phyloP scores from a whole-genome alignment of 2,329 filamentous ascomycete species.

The Dothistroma pini region DNA sequence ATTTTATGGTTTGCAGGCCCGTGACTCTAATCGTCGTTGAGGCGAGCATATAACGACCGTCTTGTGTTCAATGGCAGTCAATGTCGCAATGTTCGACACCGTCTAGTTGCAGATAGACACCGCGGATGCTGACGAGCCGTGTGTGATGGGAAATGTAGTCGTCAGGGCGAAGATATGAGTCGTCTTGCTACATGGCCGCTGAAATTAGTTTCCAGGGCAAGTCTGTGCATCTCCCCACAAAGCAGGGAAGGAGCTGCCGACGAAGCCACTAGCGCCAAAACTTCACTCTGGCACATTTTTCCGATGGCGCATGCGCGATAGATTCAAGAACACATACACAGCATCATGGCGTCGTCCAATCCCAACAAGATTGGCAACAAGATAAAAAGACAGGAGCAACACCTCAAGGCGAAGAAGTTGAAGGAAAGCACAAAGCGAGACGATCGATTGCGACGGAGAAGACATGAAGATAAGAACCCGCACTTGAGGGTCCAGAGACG shows the following conservation, averaged over 20 bases:
- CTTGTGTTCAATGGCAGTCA: neutral
- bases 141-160: neutral
- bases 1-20: slow-evolving; percentile 5
- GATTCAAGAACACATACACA: neutral
- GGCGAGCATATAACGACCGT: slow-evolving; percentile 11
- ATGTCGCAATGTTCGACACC: neutral
- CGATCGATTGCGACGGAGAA: slow-evolving; percentile 71
- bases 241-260: neutral
- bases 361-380: slow-evolving; percentile 50
- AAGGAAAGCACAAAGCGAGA: slow-evolving; percentile 72
- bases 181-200: neutral
- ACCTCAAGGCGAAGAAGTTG: slow-evolving; percentile 74
- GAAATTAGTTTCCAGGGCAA: neutral
- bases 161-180: neutral
- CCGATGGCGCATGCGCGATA: neutral
- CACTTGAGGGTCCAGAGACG: slow-evolving; percentile 68
- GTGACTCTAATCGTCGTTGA: slow-evolving; percentile 15
- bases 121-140: slow-evolving; percentile 5
- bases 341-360: slow-evolving; percentile 30
- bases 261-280: slow-evolving; percentile 1
- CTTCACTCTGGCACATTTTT: neutral
- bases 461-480: slow-evolving; percentile 81
- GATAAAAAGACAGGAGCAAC: slow-evolving; percentile 69
- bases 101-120: neutral
- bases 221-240: neutral